These are phyloP conservation scores for Xylaria cubensis DNA, from an alignment of 495 filamentous ascomycete species.

Conservation along the genomic window DNA sequence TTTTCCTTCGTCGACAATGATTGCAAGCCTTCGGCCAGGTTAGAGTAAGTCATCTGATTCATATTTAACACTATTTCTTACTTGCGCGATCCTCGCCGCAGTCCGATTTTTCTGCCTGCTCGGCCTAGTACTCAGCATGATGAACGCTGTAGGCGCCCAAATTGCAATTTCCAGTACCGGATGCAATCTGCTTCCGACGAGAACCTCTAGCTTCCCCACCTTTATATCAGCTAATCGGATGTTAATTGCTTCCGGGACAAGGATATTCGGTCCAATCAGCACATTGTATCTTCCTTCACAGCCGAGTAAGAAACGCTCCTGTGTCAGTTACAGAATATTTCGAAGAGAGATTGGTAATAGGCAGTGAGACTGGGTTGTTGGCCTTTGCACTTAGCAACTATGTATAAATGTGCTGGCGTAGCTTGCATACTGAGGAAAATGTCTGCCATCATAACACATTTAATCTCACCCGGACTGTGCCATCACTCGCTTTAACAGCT, in stretches of 20 bases:
- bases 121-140: not conserved
- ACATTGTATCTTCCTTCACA: not conserved
- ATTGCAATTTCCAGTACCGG: not conserved
- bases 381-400: not conserved
- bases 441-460: not conserved
- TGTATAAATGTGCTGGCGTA: constrained; percentile 8
- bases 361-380: not conserved
- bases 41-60: constrained; percentile 1
- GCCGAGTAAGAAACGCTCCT: not conserved
- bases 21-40: constrained; percentile 19
- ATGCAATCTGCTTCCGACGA: not conserved
- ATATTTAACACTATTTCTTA: not conserved
- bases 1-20: constrained; percentile 9
- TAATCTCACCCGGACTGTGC: not conserved
- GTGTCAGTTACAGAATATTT: not conserved
- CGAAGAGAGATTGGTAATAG: not conserved
- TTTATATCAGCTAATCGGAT: not conserved
- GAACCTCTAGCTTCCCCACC: not conserved
- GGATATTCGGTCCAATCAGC: not conserved
- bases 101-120: not conserved
- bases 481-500: not conserved
- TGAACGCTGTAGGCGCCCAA: not conserved
- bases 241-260: constrained; percentile 20
- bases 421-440: not conserved
- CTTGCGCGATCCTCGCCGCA: not conserved